Percentiles rank a stretch among this genome's conserved stretches.
phyloP scores from a whole-genome alignment of 2,329 filamentous ascomycete genomes.

The Talaromyces sp. region DNA sequence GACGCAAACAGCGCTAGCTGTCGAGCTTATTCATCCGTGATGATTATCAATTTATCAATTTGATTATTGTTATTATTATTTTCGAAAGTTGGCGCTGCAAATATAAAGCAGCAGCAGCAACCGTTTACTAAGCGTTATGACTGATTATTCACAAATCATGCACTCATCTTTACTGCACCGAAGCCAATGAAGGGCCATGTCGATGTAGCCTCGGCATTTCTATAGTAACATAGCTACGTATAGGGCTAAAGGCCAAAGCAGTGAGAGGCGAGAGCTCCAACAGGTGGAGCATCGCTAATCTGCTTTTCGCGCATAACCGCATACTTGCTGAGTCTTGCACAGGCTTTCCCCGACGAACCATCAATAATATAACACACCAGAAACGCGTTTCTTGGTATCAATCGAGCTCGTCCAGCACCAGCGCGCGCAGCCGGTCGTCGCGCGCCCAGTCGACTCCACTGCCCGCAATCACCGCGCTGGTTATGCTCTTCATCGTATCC shows the following conservation, averaged over 20 bases:
- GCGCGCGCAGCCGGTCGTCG: constrained; percentile 59
- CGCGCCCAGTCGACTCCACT: constrained; percentile 78
- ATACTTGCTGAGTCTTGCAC: neutral
- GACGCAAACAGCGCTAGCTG: neutral
- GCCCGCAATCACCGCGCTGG: constrained; percentile 71
- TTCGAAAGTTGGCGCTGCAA: too few species aligned
- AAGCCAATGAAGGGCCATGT: neutral
- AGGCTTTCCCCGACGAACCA: neutral
- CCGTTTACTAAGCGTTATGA: too few species aligned
- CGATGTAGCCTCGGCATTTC: neutral
- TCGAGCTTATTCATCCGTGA: too few species aligned
- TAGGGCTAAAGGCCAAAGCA: neutral
- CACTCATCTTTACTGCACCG: too few species aligned
- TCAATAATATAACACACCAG: too few species aligned
- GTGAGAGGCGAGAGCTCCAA: neutral
- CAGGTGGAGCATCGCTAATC: neutral
- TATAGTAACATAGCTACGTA: neutral
- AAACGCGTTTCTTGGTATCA: constrained; percentile 14
- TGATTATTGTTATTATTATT: too few species aligned
- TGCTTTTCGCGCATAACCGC: neutral
- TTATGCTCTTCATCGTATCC: constrained; percentile 70
- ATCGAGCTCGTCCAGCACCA: constrained; percentile 64
- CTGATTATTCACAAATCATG: too few species aligned
- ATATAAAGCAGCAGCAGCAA: too few species aligned
- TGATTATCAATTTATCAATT: too few species aligned